phyloP scores from a whole-genome alignment of 73 alveolate genomes.

The Paramecium primaurelia region DNA sequence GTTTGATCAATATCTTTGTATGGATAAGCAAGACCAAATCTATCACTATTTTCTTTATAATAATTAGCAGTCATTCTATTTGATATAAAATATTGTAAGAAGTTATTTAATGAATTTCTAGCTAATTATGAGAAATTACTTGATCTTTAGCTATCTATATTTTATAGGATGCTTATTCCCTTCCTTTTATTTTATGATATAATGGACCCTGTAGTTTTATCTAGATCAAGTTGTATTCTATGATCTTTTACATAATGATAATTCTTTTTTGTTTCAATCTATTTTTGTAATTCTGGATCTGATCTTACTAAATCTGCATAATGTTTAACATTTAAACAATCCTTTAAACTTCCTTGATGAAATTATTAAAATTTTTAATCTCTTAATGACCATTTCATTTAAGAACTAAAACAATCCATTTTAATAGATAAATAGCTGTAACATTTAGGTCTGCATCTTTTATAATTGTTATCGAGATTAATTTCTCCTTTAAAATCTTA shows the following conservation, averaged over 20 bases:
- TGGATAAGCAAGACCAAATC: not conserved
- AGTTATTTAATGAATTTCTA: not conserved
- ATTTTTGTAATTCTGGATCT: not conserved
- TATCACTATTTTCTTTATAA: not conserved
- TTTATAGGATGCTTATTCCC: slow-evolving; percentile 32
- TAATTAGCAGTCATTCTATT: not conserved
- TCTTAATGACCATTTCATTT: slow-evolving; percentile 54
- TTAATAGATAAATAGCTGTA: slow-evolving; percentile 49
- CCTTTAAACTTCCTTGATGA: not conserved
- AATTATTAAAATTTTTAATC: slow-evolving; percentile 50
- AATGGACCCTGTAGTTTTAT: not conserved
- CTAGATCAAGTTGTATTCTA: not conserved
- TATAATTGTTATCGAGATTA: not conserved
- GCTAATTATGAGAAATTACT: not conserved
- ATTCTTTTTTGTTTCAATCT: not conserved
- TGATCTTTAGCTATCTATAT: slow-evolving; percentile 28
- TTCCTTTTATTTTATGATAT: slow-evolving; percentile 19
- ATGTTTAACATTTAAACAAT: not conserved
- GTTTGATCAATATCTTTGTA: slow-evolving; percentile 50
- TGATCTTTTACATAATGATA: not conserved
- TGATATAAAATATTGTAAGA: not conserved
- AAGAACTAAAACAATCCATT: slow-evolving; percentile 50
- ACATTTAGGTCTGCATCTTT: not conserved
- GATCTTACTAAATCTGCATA: not conserved
- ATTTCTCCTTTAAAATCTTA: slow-evolving; percentile 34